Evolutionary conservation across 2,329 filamentous ascomycete species (phyloP).

Genomic region (Monosporascus ibericus): DNA sequence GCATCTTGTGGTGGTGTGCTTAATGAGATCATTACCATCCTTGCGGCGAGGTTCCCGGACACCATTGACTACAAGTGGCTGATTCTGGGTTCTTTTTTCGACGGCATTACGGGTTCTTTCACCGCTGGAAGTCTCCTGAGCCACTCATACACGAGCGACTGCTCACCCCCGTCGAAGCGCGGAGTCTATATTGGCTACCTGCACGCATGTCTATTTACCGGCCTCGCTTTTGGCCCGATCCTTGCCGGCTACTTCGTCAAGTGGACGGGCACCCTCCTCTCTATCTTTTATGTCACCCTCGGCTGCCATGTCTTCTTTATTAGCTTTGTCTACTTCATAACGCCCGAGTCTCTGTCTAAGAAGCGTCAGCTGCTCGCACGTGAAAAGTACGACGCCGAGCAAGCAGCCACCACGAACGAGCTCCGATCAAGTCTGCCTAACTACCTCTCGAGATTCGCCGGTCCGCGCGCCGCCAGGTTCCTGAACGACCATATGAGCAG

Average conservation of each 20-base stretch:
- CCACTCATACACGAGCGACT: slow-evolving; percentile 86
- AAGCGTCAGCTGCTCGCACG: slow-evolving; percentile 64
- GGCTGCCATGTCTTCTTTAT: slow-evolving; percentile 70
- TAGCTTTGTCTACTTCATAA: slow-evolving; percentile 59
- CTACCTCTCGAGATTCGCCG: slow-evolving; percentile 10
- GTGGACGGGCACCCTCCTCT: slow-evolving; percentile 65
- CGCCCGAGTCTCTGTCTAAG: slow-evolving; percentile 80
- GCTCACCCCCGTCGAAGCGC: slow-evolving; percentile 71
- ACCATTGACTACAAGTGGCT: slow-evolving; percentile 71
- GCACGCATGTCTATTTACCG: slow-evolving; percentile 80
- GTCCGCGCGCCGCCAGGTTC: slow-evolving; percentile 13
- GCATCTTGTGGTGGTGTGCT: slow-evolving; percentile 69
- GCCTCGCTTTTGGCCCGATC: slow-evolving; percentile 82
- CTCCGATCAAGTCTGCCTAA: slow-evolving; percentile 14
- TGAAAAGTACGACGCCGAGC: slow-evolving; percentile 54
- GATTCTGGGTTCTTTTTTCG: slow-evolving; percentile 67
- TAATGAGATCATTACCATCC: slow-evolving; percentile 69
- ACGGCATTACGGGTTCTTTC: slow-evolving; percentile 84
- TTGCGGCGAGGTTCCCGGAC: slow-evolving; percentile 71
- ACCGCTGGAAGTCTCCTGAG: slow-evolving; percentile 70
- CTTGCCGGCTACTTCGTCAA: slow-evolving; percentile 75
- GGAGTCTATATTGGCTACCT: slow-evolving; percentile 85
- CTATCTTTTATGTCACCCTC: slow-evolving; percentile 79
- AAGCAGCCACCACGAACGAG: slow-evolving; percentile 30
- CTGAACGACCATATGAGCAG: slow-evolving; percentile 16